Base-by-base conservation (phyloP, 2,329 filamentous ascomycete genomes). In the Scytalidium sp. region DNA sequence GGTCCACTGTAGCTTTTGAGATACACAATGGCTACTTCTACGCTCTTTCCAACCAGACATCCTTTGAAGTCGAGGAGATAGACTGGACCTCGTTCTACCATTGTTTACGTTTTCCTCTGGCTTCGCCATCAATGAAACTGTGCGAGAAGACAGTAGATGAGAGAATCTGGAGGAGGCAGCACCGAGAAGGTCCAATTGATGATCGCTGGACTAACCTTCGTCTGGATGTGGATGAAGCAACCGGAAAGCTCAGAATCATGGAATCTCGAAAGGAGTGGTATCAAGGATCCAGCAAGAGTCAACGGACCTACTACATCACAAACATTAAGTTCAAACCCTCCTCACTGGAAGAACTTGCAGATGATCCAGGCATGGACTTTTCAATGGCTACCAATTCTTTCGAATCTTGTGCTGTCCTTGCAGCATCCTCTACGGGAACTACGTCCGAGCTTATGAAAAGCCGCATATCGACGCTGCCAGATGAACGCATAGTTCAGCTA, bases 241-340 rank as follows among this genome's bases (percentile, higher is more conserved):
- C 78, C 0, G 80, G 81, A 1, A 65, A 74, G 13, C 66, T 87
- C 1, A 72, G 79, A 45, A 83, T 89, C 17, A 67, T 88, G 1
- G 88, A 92, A 64, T 79, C 78, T 23, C 76, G 88, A 13, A 83
- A 82, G 22, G 88, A 91, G 64, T 90, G 84, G 82, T 72, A 68
- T 9, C 61, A 73, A 43, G 76, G 75, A 23, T 71, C 73, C 19
- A 84, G 81, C 50, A 76, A 75, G 20, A 82, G 82, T 50, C 73
- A 76, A 39, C 76, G 87, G 21, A 87, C 80, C 0, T 88, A 84
- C 60, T 91, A 91, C 64, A 80, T 72, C 10, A 79, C 75, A 11
- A 65, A 73, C 15, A 68, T 85, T 50, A 59, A 2, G 82, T 81
- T 54, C 61, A 63, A 2, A 46, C 54, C 40, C 17, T 20, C 13